phyloP scores from a whole-genome alignment of 202 grass and related monocot species.

The Alloteropsis angusta region DNA sequence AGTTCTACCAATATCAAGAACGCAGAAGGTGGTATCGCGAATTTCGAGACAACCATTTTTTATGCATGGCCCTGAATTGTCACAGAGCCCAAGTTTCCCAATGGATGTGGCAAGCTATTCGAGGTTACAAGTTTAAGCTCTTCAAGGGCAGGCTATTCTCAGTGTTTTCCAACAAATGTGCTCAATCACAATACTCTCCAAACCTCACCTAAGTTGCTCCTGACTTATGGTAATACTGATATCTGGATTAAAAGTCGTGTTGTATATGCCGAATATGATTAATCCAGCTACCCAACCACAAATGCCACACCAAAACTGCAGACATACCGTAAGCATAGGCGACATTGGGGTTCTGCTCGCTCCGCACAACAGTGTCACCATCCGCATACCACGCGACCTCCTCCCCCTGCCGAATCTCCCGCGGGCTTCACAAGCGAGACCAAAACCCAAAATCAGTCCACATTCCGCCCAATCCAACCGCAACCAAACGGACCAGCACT shows the following conservation, averaged over 20 bases:
- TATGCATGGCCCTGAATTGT: neutral
- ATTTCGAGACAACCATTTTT: neutral
- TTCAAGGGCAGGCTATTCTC: neutral
- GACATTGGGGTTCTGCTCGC: slow-evolving; percentile 76
- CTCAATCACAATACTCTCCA: neutral
- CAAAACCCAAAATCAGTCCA: slow-evolving; percentile 18
- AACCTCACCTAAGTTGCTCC: neutral
- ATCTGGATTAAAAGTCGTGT: neutral
- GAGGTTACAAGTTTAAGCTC: neutral
- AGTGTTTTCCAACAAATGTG: neutral
- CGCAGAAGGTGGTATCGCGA: too few relatives aligned
- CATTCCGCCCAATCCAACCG: slow-evolving; percentile 37
- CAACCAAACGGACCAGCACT: neutral
- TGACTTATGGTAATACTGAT: neutral
- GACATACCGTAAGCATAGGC: slow-evolving; percentile 90
- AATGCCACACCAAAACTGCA: neutral
- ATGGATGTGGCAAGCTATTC: neutral
- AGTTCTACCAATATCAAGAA: neutral
- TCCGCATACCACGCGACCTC: slow-evolving; percentile 98
- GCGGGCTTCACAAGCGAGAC: slow-evolving; percentile 46
- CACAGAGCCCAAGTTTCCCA: neutral
- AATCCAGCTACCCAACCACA: slow-evolving; percentile 22
- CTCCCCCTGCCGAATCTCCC: slow-evolving; percentile 96
- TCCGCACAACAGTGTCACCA: slow-evolving; percentile 81
- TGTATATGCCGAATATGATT: neutral